Conservation (phyloP, 2,329 filamentous ascomycete species). For the Blastomyces emzantsi region DNA sequence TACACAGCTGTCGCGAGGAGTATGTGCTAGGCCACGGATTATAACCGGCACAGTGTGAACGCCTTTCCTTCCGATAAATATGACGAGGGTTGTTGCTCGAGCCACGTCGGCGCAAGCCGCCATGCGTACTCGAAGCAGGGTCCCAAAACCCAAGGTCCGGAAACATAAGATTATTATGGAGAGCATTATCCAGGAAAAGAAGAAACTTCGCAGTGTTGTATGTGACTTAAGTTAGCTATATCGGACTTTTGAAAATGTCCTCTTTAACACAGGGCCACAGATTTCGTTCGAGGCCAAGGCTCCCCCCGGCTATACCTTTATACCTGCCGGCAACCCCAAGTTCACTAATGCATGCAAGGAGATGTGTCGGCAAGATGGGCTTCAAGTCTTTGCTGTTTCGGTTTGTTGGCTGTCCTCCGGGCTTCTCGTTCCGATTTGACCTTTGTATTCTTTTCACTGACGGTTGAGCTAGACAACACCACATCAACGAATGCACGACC, state of each 20-base stretch:
- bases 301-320: conserved; percentile 52
- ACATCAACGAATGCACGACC: conserved; percentile 41
- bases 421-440: not conserved
- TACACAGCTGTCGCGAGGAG: conserved; percentile 2
- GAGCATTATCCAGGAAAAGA: conserved; percentile 50
- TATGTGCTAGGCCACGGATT: conserved; percentile 4
- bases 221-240: conserved; percentile 20
- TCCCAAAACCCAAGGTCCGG: conserved; percentile 28
- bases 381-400: conserved; percentile 51
- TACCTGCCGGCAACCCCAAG: conserved; percentile 51
- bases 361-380: conserved; percentile 45
- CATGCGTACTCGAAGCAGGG: conserved; percentile 28
- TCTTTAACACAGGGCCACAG: conserved; percentile 27
- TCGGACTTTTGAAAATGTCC: not conserved
- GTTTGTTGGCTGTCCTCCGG: conserved; percentile 36
- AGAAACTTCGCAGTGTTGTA: conserved; percentile 48
- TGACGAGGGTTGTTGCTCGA: conserved; percentile 32
- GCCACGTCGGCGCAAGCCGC: conserved; percentile 27
- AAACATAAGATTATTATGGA: conserved; percentile 52
- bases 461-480: conserved; percentile 37
- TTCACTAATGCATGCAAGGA: conserved; percentile 54
- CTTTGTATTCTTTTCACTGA: conserved; percentile 11
- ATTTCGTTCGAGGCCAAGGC: conserved; percentile 47
- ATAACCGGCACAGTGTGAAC: not conserved
- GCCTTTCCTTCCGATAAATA: conserved; percentile 14